Percentiles rank a stretch among this genome's conserved stretches.
phyloP scores from a whole-genome alignment of 192 early-diverging fungal species.

The Coemansia umbellata region DNA sequence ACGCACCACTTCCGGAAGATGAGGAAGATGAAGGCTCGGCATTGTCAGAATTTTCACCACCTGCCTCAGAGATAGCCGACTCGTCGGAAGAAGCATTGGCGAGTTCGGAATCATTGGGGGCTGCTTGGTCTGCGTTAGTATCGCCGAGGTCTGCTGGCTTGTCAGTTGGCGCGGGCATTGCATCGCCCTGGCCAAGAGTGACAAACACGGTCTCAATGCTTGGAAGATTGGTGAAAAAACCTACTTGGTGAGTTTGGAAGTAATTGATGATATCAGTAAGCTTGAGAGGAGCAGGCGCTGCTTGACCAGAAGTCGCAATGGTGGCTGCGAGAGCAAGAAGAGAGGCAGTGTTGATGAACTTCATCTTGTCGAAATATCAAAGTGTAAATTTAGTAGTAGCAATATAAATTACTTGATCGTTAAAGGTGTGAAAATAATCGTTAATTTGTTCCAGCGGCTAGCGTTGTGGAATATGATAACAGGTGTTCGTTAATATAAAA shows the following conservation, averaged over 20 bases:
- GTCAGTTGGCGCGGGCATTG: neutral
- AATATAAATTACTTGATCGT: too few relatives aligned
- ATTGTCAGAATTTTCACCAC: neutral
- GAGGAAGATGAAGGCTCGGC: neutral
- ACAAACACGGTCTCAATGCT: conserved; percentile 14
- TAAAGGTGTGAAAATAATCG: too few relatives aligned
- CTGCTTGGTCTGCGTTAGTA: neutral
- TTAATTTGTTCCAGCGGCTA: neutral
- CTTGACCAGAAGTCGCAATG: conserved; percentile 12
- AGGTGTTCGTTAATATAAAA: neutral
- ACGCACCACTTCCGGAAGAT: conserved; percentile 2
- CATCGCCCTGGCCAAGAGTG: conserved; percentile 2
- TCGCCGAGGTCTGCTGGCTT: neutral
- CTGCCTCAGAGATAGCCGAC: neutral
- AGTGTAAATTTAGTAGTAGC: neutral
- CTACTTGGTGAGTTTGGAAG: neutral
- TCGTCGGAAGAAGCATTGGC: neutral
- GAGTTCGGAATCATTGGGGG: neutral
- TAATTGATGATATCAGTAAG: neutral
- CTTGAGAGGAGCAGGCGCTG: conserved; percentile 10
- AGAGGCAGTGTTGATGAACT: conserved; percentile 29
- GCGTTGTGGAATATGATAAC: neutral
- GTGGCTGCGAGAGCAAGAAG: conserved; percentile 26
- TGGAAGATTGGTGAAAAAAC: neutral
- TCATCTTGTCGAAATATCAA: conserved; percentile 20